phyloP scores from a whole-genome alignment of 768 basidiomycete species.

The Auricularia sp. region DNA sequence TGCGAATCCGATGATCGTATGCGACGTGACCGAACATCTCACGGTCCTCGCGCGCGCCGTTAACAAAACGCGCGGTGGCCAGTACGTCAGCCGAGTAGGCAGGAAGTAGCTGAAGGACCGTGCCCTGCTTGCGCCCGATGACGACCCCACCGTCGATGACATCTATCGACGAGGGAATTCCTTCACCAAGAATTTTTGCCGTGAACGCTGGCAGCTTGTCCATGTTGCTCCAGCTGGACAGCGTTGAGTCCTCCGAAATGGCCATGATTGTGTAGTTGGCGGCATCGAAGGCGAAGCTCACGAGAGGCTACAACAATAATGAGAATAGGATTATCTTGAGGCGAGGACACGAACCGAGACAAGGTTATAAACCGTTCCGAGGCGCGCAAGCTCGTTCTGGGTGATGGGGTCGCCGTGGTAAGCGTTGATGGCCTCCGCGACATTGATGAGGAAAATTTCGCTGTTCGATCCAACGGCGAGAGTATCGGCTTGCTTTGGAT shows the following conservation, averaged over 20 bases:
- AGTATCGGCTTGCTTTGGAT: conserved; percentile 69
- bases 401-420: conserved; percentile 57
- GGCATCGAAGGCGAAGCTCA: conserved; percentile 80
- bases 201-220: conserved; percentile 68
- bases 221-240: conserved; percentile 74
- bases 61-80: conserved; percentile 72
- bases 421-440: conserved; percentile 48
- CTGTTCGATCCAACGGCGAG: conserved; percentile 76
- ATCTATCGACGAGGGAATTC: conserved; percentile 69
- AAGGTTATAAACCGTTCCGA: conserved; percentile 57
- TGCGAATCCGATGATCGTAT: conserved; percentile 78
- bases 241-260: conserved; percentile 70
- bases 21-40: conserved; percentile 86
- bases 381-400: conserved; percentile 57
- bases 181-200: conserved; percentile 69
- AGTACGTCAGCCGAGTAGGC: conserved; percentile 60
- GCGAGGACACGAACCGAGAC: conserved; percentile 45
- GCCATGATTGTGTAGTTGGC: conserved; percentile 67
- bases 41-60: conserved; percentile 54
- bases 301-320: conserved; percentile 44
- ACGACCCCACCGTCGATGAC: conserved; percentile 83
- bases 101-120: conserved; percentile 74
- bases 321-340: not conserved
- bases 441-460: conserved; percentile 66
- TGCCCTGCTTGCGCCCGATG: conserved; percentile 75